A percentile compares a stretch with the other conserved stretches of the same genome.
phyloP scores from a whole-genome alignment of 768 basidiomycete genomes.

The Auriscalpium vulgare region DNA sequence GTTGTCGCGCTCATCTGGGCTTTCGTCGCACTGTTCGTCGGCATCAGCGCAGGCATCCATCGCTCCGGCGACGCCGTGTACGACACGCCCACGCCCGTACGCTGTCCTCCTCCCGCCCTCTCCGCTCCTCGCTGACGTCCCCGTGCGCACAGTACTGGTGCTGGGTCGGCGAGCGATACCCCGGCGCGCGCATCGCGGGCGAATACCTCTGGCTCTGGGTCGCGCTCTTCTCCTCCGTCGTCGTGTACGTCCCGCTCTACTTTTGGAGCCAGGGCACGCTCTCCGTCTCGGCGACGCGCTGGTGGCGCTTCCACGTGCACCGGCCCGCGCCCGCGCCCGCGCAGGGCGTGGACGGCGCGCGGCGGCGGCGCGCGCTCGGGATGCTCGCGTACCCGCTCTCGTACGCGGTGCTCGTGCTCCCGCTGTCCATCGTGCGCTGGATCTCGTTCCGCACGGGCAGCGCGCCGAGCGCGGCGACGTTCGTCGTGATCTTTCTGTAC shows the following conservation, averaged over 20 bases:
- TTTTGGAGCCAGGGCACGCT: slow-evolving; percentile 30
- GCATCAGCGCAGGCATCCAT: slow-evolving; percentile 19
- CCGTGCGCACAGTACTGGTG: background rate
- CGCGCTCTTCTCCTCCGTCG: slow-evolving; percentile 26
- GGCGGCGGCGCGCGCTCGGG: slow-evolving; percentile 2
- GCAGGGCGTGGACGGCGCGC: background rate
- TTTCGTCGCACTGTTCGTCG: slow-evolving; percentile 25
- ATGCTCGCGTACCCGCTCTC: slow-evolving; percentile 30
- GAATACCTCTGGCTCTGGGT: slow-evolving; percentile 43
- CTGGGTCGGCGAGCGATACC: slow-evolving; percentile 21
- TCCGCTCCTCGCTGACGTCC: background rate
- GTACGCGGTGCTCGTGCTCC: slow-evolving; percentile 31
- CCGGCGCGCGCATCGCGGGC: slow-evolving; percentile 26
- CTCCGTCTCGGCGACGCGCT: slow-evolving; percentile 20
- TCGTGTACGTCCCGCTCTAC: slow-evolving; percentile 30
- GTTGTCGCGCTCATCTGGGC: background rate
- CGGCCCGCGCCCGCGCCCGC: background rate
- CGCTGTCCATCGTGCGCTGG: slow-evolving; percentile 35
- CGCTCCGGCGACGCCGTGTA: slow-evolving; percentile 10
- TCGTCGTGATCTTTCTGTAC: slow-evolving; percentile 26
- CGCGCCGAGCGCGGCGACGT: slow-evolving; percentile 23
- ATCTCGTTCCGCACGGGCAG: slow-evolving; percentile 21
- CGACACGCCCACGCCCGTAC: background rate
- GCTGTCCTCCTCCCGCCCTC: background rate
- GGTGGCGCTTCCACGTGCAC: slow-evolving; percentile 27